Evolutionary conservation across 345 rosid species (phyloP).

Genomic region (Populus ilicifolia): DNA sequence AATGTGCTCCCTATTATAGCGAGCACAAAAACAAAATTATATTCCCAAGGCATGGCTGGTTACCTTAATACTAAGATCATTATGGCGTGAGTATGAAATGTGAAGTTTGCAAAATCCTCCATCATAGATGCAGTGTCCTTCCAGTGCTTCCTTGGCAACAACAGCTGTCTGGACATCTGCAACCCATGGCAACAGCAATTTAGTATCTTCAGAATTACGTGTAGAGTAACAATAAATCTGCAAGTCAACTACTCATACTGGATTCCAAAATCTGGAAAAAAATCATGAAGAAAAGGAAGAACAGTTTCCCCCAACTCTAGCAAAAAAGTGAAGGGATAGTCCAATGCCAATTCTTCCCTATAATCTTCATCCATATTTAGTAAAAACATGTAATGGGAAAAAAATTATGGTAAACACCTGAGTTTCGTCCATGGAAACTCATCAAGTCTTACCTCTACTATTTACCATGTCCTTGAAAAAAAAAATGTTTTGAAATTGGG

Average conservation of each 20-base stretch:
- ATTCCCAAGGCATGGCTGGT: neutral
- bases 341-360: neutral
- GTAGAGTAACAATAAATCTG: neutral
- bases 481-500: neutral
- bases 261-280: neutral
- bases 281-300: neutral
- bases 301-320: neutral
- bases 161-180: slow-evolving; percentile 95
- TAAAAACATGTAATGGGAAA: neutral
- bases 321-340: neutral
- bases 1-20: neutral
- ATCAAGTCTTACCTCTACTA: neutral
- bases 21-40: neutral
- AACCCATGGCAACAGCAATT: slow-evolving; percentile 14
- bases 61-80: slow-evolving; percentile 95
- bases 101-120: slow-evolving; percentile 99
- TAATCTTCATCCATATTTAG: neutral
- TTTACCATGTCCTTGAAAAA: neutral
- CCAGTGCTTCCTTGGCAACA: slow-evolving; percentile 92
- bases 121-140: slow-evolving; percentile 97
- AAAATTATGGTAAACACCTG: neutral
- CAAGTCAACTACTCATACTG: neutral
- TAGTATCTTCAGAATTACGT: neutral
- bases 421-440: neutral
- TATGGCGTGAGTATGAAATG: slow-evolving; percentile 89